These are phyloP conservation scores for Fusarium guadeloupense DNA, from an alignment of 2,329 filamentous ascomycete genomes.

Conservation along the genomic window DNA sequence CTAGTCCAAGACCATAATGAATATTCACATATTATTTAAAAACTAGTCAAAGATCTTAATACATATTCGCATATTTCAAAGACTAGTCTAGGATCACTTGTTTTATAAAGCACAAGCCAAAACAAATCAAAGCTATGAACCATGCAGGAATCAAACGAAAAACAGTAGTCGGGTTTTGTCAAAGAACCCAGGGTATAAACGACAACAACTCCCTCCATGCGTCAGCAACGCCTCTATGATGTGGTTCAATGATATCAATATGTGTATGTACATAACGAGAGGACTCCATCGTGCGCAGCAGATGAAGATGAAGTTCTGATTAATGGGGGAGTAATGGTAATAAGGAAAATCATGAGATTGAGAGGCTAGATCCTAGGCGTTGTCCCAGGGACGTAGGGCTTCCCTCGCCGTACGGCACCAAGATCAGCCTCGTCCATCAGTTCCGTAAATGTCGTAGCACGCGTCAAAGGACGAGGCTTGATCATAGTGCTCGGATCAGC, in stretches of 20 bases:
- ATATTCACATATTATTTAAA: conserved; percentile 39
- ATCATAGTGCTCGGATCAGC: conserved; percentile 57
- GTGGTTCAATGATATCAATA: conserved; percentile 8
- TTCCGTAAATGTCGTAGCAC: conserved; percentile 61
- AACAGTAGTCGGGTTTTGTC: conserved; percentile 4
- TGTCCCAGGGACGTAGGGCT: conserved; percentile 54
- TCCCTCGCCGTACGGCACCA: conserved; percentile 53
- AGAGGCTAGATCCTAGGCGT: conserved; percentile 45
- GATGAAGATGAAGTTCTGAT: conserved; percentile 11
- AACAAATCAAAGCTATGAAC: conserved; percentile 8
- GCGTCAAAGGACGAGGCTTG: conserved; percentile 40
- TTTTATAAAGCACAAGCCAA: conserved; percentile 1
- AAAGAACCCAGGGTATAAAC: conserved; percentile 40
- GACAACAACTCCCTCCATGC: conserved; percentile 29
- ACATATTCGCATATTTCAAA: conserved; percentile 38
- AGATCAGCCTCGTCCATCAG: conserved; percentile 61
- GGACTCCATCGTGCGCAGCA: conserved; percentile 28
- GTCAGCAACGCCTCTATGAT: conserved; percentile 34
- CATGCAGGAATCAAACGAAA: conserved; percentile 1
- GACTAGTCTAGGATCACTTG: conserved; percentile 22
- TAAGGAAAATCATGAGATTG: background rate
- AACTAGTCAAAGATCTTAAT: too few species aligned
- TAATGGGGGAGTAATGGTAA: conserved; percentile 6
- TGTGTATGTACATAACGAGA: conserved; percentile 22
- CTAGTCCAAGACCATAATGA: conserved; percentile 25